Percentiles rank a stretch among this genome's conserved stretches.
Conservation (phyloP, 1,139 yeast species). For the Yamadazyma aaseri region DNA sequence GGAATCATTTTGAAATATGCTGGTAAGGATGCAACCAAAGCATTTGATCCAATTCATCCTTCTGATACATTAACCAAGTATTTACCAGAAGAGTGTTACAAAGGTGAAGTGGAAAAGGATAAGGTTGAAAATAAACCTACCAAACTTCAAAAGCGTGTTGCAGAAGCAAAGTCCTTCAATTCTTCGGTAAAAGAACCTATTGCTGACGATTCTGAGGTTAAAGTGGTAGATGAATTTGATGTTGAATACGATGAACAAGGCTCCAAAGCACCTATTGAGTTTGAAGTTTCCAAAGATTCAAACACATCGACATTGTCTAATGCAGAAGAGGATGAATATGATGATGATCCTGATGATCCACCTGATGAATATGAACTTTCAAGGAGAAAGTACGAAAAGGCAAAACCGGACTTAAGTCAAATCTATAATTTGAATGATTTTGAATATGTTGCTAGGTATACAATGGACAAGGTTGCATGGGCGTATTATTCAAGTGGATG, state of each 20-base stretch:
- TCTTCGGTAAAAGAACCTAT: background rate
- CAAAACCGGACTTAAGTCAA: constrained; percentile 63
- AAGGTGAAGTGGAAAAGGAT: constrained; percentile 29
- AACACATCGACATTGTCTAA: constrained; percentile 6
- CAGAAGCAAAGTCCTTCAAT: too few species aligned
- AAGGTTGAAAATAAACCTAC: constrained; percentile 3
- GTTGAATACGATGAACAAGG: constrained; percentile 50
- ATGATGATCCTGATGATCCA: constrained; percentile 35
- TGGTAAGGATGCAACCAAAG: constrained; percentile 60
- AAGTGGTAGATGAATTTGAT: constrained; percentile 41
- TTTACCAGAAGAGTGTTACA: constrained; percentile 30
- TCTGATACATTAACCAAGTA: constrained; percentile 63
- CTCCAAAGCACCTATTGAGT: constrained; percentile 26
- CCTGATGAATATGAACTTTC: constrained; percentile 31
- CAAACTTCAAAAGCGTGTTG: constrained; percentile 1
- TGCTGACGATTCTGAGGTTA: constrained; percentile 1
- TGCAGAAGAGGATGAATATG: constrained; percentile 21
- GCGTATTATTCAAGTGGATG: constrained; percentile 90
- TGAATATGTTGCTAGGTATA: constrained; percentile 76
- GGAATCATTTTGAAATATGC: constrained; percentile 53
- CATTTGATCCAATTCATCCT: constrained; percentile 78
- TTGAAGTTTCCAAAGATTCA: constrained; percentile 12
- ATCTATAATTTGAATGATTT: constrained; percentile 76
- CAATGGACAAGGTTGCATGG: constrained; percentile 77
- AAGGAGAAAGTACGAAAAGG: constrained; percentile 24